Evolutionary conservation across 306 rosid genomes (phyloP).

Genomic region (Vicia sativa): DNA sequence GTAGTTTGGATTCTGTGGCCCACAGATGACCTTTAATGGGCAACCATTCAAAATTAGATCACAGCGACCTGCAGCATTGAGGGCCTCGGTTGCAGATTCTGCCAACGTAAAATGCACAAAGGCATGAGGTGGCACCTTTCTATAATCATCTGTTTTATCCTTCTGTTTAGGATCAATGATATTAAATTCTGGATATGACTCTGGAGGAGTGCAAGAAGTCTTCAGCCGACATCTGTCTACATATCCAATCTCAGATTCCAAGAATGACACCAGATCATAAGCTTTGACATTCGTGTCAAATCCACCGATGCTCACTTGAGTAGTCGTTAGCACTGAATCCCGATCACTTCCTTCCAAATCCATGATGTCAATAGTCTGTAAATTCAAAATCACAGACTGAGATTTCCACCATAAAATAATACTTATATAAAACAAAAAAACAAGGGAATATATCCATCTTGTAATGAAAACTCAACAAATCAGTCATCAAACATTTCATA

Average conservation of each 20-base stretch:
- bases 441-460: constrained; percentile 21
- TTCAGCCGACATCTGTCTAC: constrained; percentile 75
- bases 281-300: constrained; percentile 61
- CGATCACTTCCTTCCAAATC: constrained; percentile 45
- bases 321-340: constrained; percentile 46
- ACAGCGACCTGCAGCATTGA: constrained; percentile 54
- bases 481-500: background rate
- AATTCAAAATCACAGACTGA: constrained; percentile 25
- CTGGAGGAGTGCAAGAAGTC: constrained; percentile 84
- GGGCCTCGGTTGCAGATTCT: constrained; percentile 48
- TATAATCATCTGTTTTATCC: constrained; percentile 41
- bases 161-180: constrained; percentile 28
- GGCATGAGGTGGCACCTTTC: constrained; percentile 76
- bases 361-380: constrained; percentile 48
- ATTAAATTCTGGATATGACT: constrained; percentile 67
- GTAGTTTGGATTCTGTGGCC: constrained; percentile 61
- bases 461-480: constrained; percentile 21
- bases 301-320: constrained; percentile 85
- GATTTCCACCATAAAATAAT: constrained; percentile 18
- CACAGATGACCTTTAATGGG: constrained; percentile 57
- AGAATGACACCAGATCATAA: constrained; percentile 50
- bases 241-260: constrained; percentile 60
- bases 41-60: constrained; percentile 48
- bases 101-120: constrained; percentile 74
- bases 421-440: constrained; percentile 8